phyloP scores from a whole-genome alignment of 2,329 filamentous ascomycete genomes.

The Gnomoniopsis sp. region DNA sequence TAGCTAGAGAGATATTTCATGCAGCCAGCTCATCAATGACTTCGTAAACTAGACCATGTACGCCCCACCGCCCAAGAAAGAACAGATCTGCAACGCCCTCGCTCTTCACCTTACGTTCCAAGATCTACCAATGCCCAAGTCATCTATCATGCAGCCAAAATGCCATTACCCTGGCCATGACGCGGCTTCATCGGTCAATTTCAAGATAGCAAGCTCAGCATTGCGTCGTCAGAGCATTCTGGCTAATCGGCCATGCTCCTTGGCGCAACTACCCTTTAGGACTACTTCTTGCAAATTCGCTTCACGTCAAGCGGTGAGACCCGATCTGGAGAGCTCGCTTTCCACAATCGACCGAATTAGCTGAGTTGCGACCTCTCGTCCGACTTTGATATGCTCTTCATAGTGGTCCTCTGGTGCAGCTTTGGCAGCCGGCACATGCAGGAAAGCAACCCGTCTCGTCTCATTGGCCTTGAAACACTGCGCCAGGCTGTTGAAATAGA shows the following conservation, averaged over 20 bases:
- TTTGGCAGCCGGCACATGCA: conserved; percentile 73
- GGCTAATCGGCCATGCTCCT: not conserved
- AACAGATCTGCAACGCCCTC: too few species aligned
- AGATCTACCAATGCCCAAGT: too few species aligned
- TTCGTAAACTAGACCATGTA: too few species aligned
- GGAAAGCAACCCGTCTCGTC: conserved; percentile 57
- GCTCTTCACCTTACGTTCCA: too few species aligned
- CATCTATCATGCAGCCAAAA: too few species aligned
- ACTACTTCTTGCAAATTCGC: not conserved
- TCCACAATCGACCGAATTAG: conserved; percentile 56
- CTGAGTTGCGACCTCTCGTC: conserved; percentile 50
- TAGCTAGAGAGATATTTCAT: too few species aligned
- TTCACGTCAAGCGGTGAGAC: not conserved
- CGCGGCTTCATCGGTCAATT: too few species aligned
- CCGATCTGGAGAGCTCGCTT: conserved; percentile 36
- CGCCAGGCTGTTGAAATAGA: conserved; percentile 67
- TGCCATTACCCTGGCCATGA: too few species aligned
- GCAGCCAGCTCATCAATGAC: too few species aligned
- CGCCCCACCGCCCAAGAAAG: too few species aligned
- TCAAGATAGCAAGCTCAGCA: too few species aligned
- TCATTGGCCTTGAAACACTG: conserved; percentile 46
- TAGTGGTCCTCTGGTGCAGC: conserved; percentile 65
- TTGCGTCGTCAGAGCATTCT: too few species aligned
- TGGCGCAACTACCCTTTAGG: not conserved
- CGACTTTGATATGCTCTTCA: conserved; percentile 43